phyloP scores from a whole-genome alignment of 177 flowering plant species.

The Tripterygium wilfordii region DNA sequence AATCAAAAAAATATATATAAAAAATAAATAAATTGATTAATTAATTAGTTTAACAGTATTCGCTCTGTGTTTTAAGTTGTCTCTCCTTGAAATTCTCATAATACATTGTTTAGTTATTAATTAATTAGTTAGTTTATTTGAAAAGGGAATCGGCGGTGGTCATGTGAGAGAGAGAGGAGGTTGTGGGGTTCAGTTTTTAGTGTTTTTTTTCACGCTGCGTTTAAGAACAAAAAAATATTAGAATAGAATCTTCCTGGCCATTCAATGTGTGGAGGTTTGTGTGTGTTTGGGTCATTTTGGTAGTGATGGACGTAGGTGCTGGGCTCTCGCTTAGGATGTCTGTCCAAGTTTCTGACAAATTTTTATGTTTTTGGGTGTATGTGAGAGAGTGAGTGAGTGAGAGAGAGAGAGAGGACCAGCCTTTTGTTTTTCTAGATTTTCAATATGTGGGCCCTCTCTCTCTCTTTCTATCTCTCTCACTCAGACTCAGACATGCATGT shows the following conservation, averaged over 20 bases:
- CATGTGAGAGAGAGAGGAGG: conserved; percentile 42
- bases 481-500: too few relatives aligned
- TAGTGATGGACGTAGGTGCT: conserved; percentile 25
- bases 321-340: conserved; percentile 38
- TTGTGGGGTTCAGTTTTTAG: conserved; percentile 28
- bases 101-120: background rate
- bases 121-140: background rate
- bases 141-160: conserved; percentile 47
- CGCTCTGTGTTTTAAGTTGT: conserved; percentile 45
- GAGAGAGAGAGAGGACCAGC: conserved; percentile 9
- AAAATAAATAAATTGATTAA: background rate
- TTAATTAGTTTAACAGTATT: conserved; percentile 26
- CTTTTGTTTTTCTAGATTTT: conserved; percentile 22
- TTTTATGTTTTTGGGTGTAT: too few relatives aligned
- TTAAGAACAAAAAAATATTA: conserved; percentile 48
- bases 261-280: conserved; percentile 14
- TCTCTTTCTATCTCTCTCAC: background rate
- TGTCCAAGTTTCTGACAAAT: conserved; percentile 32
- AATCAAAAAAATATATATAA: too few relatives aligned
- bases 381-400: too few relatives aligned
- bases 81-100: conserved; percentile 42
- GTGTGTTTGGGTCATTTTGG: conserved; percentile 7
- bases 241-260: conserved; percentile 86
- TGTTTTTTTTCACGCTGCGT: too few relatives aligned
- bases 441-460: conserved; percentile 4